A percentile compares a stretch with the other conserved stretches of the same genome.
Evolutionary conservation across 495 filamentous ascomycete species (phyloP).

Genomic region (Aspergillus avenaceus): DNA sequence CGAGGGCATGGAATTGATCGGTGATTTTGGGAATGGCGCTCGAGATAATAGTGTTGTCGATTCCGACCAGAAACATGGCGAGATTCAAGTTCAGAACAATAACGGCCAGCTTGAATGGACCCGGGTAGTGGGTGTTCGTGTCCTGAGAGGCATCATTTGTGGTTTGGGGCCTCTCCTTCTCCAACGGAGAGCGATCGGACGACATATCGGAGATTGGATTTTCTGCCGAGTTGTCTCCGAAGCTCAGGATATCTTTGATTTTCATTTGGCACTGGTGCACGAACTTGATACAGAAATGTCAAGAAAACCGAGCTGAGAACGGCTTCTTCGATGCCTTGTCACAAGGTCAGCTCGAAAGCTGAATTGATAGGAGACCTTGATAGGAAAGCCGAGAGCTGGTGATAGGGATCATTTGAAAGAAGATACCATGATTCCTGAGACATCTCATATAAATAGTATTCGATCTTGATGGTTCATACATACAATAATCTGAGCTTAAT

Average conservation of each 20-base stretch:
- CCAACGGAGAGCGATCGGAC: neutral
- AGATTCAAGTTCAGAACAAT: constrained; percentile 5
- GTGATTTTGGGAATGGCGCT: constrained; percentile 17
- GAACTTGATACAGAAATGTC: neutral
- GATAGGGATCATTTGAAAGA: neutral
- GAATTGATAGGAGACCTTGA: neutral
- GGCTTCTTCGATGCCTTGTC: neutral
- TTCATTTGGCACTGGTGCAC: neutral
- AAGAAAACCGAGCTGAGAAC: neutral
- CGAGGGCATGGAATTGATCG: constrained; percentile 53
- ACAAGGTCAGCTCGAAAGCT: neutral
- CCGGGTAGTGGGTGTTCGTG: constrained; percentile 4
- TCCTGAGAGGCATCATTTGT: neutral
- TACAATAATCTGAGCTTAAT: no score
- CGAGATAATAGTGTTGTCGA: constrained; percentile 16
- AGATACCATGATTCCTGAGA: neutral
- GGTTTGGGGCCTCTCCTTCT: neutral
- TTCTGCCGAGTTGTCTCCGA: neutral
- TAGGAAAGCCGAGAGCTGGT: neutral
- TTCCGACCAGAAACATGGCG: constrained; percentile 34
- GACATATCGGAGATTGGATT: neutral
- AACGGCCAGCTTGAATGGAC: neutral
- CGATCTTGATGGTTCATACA: no score
- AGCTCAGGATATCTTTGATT: neutral
- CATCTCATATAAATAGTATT: neutral